Percentiles rank a stretch among this genome's conserved stretches.
These are phyloP conservation scores for Trametes hirsuta DNA, from an alignment of 1,284 basidiomycete species.

Conservation along the genomic window DNA sequence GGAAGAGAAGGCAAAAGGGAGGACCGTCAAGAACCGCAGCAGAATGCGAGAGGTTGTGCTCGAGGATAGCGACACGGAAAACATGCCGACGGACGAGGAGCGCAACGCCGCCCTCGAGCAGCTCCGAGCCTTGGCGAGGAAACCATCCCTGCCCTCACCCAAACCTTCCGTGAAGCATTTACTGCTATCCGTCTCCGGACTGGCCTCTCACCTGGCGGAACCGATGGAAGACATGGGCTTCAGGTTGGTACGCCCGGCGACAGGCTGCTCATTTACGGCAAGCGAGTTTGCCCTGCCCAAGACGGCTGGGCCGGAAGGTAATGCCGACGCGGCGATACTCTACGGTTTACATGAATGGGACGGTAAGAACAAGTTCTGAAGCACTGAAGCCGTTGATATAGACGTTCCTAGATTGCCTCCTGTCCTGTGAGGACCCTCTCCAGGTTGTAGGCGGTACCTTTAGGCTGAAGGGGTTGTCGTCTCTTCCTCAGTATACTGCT, in stretches of 20 bases:
- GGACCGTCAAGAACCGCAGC: conserved; percentile 19
- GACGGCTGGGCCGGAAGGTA: conserved; percentile 31
- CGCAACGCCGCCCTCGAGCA: conserved; percentile 27
- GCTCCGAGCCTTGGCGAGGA: conserved; percentile 37
- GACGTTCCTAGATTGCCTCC: conserved; percentile 12
- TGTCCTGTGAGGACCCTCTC: conserved; percentile 28
- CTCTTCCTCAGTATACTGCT: conserved; percentile 44
- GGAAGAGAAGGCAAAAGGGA: conserved; percentile 20
- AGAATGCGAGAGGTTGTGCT: conserved; percentile 20
- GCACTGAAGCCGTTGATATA: background rate
- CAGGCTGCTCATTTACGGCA: conserved; percentile 50
- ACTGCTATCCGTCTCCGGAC: conserved; percentile 49
- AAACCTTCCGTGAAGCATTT: conserved; percentile 47
- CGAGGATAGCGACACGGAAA: conserved; percentile 15
- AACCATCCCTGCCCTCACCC: conserved; percentile 23
- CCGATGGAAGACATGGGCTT: conserved; percentile 46
- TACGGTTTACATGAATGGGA: conserved; percentile 57
- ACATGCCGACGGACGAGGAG: conserved; percentile 15
- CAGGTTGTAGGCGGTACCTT: conserved; percentile 65
- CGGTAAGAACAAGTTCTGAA: conserved; percentile 37
- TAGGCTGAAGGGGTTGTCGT: conserved; percentile 48
- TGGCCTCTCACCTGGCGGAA: conserved; percentile 34
- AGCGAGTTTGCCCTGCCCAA: conserved; percentile 47
- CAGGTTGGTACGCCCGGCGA: conserved; percentile 42
- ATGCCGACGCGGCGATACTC: conserved; percentile 39